phyloP scores from a whole-genome alignment of 2,329 filamentous ascomycete species.

The Aureobasidium sp. region DNA sequence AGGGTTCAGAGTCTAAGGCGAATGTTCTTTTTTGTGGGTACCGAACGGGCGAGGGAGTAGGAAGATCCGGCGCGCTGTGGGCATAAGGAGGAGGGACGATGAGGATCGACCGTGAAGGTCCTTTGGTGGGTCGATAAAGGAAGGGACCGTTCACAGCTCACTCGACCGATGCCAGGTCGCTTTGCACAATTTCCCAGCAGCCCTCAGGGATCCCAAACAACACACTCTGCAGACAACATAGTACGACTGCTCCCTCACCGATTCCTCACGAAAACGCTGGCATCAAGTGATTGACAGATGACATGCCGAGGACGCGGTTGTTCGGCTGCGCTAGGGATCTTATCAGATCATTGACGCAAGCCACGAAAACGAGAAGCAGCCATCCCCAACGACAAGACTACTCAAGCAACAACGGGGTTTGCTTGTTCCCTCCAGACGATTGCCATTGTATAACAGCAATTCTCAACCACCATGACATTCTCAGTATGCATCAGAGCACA shows the following conservation, averaged over 20 bases:
- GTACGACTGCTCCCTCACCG: neutral
- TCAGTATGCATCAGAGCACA: too few relatives aligned
- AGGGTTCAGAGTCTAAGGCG: neutral
- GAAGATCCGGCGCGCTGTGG: neutral
- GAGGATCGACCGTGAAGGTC: neutral
- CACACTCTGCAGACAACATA: neutral
- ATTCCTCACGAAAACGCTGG: too few relatives aligned
- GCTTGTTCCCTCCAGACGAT: neutral
- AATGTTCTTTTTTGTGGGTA: constrained; percentile 2
- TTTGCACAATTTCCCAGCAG: neutral
- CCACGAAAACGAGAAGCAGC: neutral
- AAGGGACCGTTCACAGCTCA: neutral
- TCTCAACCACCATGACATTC: too few relatives aligned
- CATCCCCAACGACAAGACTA: neutral
- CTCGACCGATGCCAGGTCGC: neutral
- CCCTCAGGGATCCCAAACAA: neutral
- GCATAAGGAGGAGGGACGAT: neutral
- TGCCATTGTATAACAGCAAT: neutral
- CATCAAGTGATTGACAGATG: neutral
- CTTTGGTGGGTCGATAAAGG: neutral
- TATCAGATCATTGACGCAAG: constrained; percentile 11
- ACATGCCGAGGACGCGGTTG: neutral
- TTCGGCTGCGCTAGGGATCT: neutral
- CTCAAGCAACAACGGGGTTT: constrained; percentile 1
- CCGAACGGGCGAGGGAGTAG: neutral